phyloP scores from a whole-genome alignment of 2,329 filamentous ascomycete species.

The Ramularia endophylla region DNA sequence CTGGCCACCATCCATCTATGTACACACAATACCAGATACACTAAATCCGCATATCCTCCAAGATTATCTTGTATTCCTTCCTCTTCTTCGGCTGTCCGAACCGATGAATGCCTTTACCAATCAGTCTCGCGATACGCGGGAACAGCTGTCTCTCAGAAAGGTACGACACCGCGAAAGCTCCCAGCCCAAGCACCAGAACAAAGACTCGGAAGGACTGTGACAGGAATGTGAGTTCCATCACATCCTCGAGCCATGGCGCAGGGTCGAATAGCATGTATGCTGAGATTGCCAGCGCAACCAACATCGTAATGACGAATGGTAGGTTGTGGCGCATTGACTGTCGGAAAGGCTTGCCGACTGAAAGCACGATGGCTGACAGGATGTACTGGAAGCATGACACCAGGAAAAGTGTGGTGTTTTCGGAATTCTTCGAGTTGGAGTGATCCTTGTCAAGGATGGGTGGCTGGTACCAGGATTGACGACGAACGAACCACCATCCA shows the following conservation, averaged over 20 bases:
- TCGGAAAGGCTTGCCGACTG: slow-evolving; percentile 85
- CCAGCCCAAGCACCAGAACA: slow-evolving; percentile 62
- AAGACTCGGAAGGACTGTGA: slow-evolving; percentile 66
- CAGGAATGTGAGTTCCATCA: slow-evolving; percentile 85
- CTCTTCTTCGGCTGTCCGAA: slow-evolving; percentile 64
- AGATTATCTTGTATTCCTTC: slow-evolving; percentile 80
- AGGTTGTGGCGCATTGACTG: slow-evolving; percentile 74
- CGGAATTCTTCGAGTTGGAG: slow-evolving; percentile 81
- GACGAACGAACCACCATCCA: slow-evolving; percentile 66
- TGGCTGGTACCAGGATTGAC: slow-evolving; percentile 80
- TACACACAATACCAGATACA: neutral
- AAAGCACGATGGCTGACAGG: slow-evolving; percentile 79
- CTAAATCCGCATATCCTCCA: slow-evolving; percentile 50
- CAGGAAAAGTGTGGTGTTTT: slow-evolving; percentile 88
- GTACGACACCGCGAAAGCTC: slow-evolving; percentile 66
- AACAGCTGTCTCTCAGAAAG: slow-evolving; percentile 66
- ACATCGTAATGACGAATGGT: slow-evolving; percentile 76
- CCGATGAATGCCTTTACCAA: slow-evolving; percentile 58
- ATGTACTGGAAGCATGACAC: slow-evolving; percentile 94
- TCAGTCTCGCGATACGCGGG: slow-evolving; percentile 57
- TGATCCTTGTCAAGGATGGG: slow-evolving; percentile 71
- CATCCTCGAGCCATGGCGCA: slow-evolving; percentile 57
- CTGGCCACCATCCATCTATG: neutral
- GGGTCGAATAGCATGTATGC: slow-evolving; percentile 77
- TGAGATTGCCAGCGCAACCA: slow-evolving; percentile 60